Evolutionary conservation across 2,329 filamentous ascomycete species (phyloP), one percentile per base, ranked within the genome.

Genomic region (Ophiostoma australiae): DNA sequence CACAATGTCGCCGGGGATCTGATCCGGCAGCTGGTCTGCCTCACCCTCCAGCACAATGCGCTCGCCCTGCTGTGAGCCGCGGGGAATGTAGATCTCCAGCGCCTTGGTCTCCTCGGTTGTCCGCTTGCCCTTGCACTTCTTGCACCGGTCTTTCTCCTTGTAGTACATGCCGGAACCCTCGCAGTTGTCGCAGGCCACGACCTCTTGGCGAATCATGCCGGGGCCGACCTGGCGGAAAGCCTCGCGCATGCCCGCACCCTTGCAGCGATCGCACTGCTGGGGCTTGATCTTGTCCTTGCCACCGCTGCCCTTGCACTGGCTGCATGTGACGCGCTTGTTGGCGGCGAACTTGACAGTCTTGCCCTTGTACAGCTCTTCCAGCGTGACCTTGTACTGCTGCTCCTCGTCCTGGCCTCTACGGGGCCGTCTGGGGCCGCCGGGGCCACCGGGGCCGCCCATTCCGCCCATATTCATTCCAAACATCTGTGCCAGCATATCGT

Each of bases 351-450:
- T 95, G 78, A 97, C 95, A 0, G 95, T 97, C 85, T 98, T 97
- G 77, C 95, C 95, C 82, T 97, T 97, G 86, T 98, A 99, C 41
- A 99, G 85, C 80, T 99, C 95, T 80, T 98, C 95, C 72, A 99
- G 82, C 1, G 89, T 91, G 72, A 98, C 92, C 79, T 93, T 90
- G 81, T 99, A 98, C 76, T 92, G 88, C 77, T 97, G 92, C 79
- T 97, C 90, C 80, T 97, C 94, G 75, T 94, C 90, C 70, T 87
- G 88, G 66, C 94, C 93, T 76, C 89, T 91, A 72, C 90, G 85
- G 33, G 89, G 89, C 75, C 86, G 84, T 74, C 83, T 84, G 13
- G 88, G 87, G n/a, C 65, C 65, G 15, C 65, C 65, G 11, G 10
- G n/a, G 76, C 83, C 78, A 20, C 80, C 80, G 27, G 78, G 78